Base-by-base conservation (phyloP, 164 flowering plant genomes). In the Warburgia ugandensis region DNA sequence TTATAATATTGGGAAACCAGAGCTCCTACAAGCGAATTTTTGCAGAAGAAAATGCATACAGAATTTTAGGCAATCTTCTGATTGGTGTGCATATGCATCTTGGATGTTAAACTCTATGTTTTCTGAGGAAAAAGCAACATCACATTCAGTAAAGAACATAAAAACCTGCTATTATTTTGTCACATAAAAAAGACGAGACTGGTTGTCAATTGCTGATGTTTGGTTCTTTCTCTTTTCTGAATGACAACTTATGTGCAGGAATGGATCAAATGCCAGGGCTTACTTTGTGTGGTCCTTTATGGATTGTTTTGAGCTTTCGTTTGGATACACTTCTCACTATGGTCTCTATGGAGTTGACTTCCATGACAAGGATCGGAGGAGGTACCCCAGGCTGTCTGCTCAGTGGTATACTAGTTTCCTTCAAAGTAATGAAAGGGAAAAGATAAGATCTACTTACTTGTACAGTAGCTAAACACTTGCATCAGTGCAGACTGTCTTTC, bases 231-330 rank as follows among this genome's bases (percentile, higher is more conserved):
- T n/a, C n/a, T 17, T 38, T 38, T 38, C 20, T 38, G 42, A 38
- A 12, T 16, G 42, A 38, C 6, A 13, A n/a, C 16, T 38, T 13
- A 38, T 32, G 11, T 51, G 29, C 58, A 54, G 58, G 36, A 42
- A 43, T 30, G 58, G 49, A 21, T 42, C 58, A 22, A 54, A 54
- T 43, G 16, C 29, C 17, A 54, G 21, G 22, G 58, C 49, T 16
- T 54, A 54, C 19, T 54, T 54, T 8, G 40, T 54, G 36, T 54
- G 49, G 58, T 44, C 58, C 3, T 54, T 54, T 22, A 6, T 54
- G 28, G 58, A 54, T 21, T 17, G 31, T n/a, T 54, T 43, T 20
- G 50, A 54, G 28, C 19, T 54, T 20, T 17, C 44, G 22, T 29
- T 17, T 13, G 58, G 58, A 28, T 43, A 42, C 29, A 29, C 17